These are phyloP conservation scores for Paecilomyces formosus DNA, from an alignment of 2,329 filamentous ascomycete genomes.

Conservation along the genomic window DNA sequence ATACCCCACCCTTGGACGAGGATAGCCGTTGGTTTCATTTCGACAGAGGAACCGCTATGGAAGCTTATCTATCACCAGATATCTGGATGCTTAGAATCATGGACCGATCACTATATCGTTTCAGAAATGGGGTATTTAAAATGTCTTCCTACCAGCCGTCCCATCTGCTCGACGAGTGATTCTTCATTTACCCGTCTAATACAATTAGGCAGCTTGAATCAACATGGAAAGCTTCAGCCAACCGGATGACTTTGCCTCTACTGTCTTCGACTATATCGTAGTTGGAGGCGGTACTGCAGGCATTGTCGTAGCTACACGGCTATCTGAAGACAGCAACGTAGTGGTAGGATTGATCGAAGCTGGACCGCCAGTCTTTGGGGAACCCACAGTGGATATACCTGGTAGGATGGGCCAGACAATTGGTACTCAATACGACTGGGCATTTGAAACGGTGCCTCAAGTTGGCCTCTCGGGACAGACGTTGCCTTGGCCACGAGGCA, in stretches of 20 bases:
- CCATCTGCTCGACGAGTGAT: background rate
- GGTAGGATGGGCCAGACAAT: background rate
- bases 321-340: background rate
- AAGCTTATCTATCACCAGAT: background rate
- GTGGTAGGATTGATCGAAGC: background rate
- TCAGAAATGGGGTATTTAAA: no score
- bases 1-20: background rate
- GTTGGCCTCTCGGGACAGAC: background rate
- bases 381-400: background rate
- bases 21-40: background rate
- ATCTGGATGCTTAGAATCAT: background rate
- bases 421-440: background rate
- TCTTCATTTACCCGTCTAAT: background rate
- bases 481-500: background rate
- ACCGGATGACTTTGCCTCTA: background rate
- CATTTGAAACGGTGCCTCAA: background rate
- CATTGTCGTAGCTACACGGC: background rate
- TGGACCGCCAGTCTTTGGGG: background rate
- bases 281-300: background rate
- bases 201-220: background rate
- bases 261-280: background rate
- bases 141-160: background rate
- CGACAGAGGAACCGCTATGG: background rate
- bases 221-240: background rate
- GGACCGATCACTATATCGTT: background rate